Conservation (phyloP, 2,329 filamentous ascomycete species). For the Bretziella fagacearum region DNA sequence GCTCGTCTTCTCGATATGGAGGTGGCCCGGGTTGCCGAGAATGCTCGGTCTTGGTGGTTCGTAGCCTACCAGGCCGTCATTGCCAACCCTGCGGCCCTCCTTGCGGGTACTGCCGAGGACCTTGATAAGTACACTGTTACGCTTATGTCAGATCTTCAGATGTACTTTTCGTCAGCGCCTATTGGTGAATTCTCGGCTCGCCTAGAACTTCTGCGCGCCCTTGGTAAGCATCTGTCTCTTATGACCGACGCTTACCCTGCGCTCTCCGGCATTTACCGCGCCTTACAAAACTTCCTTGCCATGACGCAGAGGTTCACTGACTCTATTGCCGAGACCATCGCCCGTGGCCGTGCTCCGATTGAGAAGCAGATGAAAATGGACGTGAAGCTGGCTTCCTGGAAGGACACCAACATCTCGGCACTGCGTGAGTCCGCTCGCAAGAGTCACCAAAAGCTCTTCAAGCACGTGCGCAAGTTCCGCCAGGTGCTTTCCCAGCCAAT, state of each 20-base stretch:
- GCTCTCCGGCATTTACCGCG: conserved; percentile 41
- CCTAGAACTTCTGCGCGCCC: conserved; percentile 49
- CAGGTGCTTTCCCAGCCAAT: conserved; percentile 61
- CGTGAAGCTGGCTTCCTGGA: conserved; percentile 91
- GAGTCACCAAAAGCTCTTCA: conserved; percentile 85
- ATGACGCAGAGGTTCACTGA: conserved; percentile 59
- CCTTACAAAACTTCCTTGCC: conserved; percentile 58
- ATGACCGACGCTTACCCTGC: conserved; percentile 36
- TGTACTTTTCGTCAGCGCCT: conserved; percentile 63
- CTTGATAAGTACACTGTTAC: conserved; percentile 41
- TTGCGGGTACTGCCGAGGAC: conserved; percentile 41
- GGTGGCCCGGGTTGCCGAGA: conserved; percentile 52
- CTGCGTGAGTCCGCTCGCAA: conserved; percentile 75
- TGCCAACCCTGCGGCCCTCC: conserved; percentile 52
- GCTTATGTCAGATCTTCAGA: conserved; percentile 58
- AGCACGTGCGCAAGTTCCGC: conserved; percentile 79
- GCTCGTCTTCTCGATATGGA: conserved; percentile 76
- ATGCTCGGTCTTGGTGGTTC: conserved; percentile 89
- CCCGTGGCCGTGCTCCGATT: conserved; percentile 51
- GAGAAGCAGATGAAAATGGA: conserved; percentile 89
- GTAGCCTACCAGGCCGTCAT: conserved; percentile 83
- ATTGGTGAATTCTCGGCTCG: conserved; percentile 66
- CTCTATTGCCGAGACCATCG: conserved; percentile 46
- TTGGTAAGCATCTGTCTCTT: conserved; percentile 48
- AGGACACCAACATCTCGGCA: conserved; percentile 86